These are phyloP conservation scores for Letharia columbiana DNA, from an alignment of 495 filamentous ascomycete species.

Conservation along the genomic window DNA sequence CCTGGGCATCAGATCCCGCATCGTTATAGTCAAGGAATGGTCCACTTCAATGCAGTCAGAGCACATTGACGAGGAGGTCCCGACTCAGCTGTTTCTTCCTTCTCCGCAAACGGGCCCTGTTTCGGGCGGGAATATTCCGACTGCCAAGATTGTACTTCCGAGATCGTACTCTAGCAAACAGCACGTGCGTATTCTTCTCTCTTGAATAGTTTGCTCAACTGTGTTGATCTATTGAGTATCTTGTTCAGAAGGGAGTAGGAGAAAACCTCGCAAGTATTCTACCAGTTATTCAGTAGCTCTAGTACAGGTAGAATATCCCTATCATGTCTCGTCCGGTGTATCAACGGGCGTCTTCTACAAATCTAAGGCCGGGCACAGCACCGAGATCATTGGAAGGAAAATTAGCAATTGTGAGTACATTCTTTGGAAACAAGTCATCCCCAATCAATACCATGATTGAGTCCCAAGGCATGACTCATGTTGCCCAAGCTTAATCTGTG, in stretches of 20 bases:
- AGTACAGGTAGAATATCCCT: not conserved
- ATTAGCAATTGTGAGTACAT: conserved; percentile 46
- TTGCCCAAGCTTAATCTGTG: not conserved
- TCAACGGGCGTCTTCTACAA: conserved; percentile 26
- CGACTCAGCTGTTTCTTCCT: not conserved
- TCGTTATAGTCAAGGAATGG: not conserved
- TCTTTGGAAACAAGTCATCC: not conserved
- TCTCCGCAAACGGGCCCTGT: not conserved
- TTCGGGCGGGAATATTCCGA: not conserved
- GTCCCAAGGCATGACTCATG: not conserved
- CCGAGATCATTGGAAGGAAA: conserved; percentile 48
- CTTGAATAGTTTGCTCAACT: not conserved
- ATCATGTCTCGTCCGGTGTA: conserved; percentile 26
- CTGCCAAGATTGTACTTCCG: not conserved
- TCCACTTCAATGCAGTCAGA: not conserved
- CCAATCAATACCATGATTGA: not conserved
- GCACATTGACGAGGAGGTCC: not conserved
- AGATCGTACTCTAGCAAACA: too few species aligned
- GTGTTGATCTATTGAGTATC: not conserved
- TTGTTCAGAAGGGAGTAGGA: not conserved
- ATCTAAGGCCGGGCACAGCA: conserved; percentile 15
- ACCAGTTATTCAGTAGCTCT: not conserved
- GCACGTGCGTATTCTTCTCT: not conserved
- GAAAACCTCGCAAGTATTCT: not conserved
- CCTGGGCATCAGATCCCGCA: not conserved